Percentiles rank a stretch among this genome's conserved stretches.
phyloP scores from a whole-genome alignment of 1,284 basidiomycete genomes.

The Butyriboletus appendiculatus region DNA sequence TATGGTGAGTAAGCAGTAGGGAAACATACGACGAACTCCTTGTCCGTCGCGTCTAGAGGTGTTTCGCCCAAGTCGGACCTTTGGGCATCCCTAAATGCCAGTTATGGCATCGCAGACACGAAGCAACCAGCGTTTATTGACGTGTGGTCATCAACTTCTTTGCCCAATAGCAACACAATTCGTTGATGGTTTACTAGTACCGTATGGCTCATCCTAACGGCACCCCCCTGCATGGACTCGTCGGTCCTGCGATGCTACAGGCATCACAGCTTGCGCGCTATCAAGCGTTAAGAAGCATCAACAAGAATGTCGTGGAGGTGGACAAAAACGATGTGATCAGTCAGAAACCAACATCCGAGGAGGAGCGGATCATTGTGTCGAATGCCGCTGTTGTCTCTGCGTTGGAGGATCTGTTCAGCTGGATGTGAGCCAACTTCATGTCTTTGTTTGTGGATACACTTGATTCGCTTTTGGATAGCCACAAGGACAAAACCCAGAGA shows the following conservation, averaged over 20 bases:
- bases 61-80: neutral
- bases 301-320: neutral
- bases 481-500: conserved; percentile 33
- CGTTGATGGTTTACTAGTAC: too few species aligned
- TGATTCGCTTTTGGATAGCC: conserved; percentile 19
- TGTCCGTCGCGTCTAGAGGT: neutral
- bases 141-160: neutral
- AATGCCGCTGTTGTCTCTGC: conserved; percentile 25
- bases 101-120: neutral
- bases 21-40: neutral
- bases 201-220: neutral
- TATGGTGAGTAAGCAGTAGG: too few species aligned
- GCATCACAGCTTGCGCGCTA: conserved; percentile 16
- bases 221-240: neutral
- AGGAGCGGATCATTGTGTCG: conserved; percentile 20
- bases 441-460: neutral
- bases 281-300: conserved; percentile 5
- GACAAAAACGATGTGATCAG: conserved; percentile 13
- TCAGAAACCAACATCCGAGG: conserved; percentile 22
- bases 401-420: conserved; percentile 39
- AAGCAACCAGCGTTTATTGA: neutral
- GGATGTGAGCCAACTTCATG: conserved; percentile 24
- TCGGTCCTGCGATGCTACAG: conserved; percentile 13
- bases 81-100: neutral
- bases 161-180: neutral